These are phyloP conservation scores for Akanthomyces dipterigenus DNA, from an alignment of 2,329 filamentous ascomycete genomes.

Conservation along the genomic window DNA sequence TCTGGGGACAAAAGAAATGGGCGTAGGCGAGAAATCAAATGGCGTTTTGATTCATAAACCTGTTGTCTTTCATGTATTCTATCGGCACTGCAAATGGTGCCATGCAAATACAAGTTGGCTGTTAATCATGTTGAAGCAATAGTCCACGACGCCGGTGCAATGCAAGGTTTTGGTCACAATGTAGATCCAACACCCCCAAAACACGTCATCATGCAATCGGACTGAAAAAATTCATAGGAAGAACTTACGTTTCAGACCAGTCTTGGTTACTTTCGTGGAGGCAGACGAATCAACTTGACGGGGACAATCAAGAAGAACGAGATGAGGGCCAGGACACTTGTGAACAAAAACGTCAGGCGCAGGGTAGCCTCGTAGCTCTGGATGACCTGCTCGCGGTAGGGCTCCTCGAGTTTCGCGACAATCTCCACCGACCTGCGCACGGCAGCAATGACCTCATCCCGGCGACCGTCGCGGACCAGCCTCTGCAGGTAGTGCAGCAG, in stretches of 20 bases:
- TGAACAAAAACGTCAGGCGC: conserved; percentile 38
- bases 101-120: not conserved
- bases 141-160: not conserved
- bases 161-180: not conserved
- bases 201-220: not conserved
- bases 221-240: not conserved
- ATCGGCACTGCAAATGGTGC: not conserved
- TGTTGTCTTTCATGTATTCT: conserved; percentile 5
- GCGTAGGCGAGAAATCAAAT: not conserved
- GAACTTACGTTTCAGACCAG: too few species aligned
- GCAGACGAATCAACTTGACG: conserved; percentile 48
- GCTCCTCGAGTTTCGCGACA: conserved; percentile 36
- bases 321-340: conserved; percentile 39
- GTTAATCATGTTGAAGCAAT: not conserved
- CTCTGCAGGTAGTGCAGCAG: conserved; percentile 52
- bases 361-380: conserved; percentile 47
- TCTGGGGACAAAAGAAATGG: not conserved
- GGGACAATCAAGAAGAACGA: conserved; percentile 42
- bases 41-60: not conserved
- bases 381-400: conserved; percentile 49
- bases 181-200: not conserved
- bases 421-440: conserved; percentile 51
- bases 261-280: conserved; percentile 30
- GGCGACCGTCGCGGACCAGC: conserved; percentile 53
- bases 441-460: conserved; percentile 44